Base-by-base conservation (phyloP, 768 basidiomycete genomes). In the Tricholoma sp. region DNA sequence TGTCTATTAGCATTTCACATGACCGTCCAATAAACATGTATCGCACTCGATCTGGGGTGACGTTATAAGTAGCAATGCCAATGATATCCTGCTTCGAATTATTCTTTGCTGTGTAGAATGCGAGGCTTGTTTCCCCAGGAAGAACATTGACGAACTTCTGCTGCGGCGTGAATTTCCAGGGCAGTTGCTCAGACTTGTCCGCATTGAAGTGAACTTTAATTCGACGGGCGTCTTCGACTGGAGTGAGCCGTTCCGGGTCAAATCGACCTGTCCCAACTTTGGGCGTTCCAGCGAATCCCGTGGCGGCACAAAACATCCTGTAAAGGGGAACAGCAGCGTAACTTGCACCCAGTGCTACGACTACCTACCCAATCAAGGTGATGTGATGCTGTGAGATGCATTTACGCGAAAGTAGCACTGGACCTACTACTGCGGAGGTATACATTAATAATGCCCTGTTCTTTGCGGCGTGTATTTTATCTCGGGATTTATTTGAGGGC, bases 61-160 rank as follows among this genome's bases (percentile, higher is more conserved):
- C 96, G 72, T 98, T 99, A 70, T 99, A 99, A 5, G 97, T 98
- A 32, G 95, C 96, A 69, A 99, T 98, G 1, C 97, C 97, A 66
- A 99, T 95, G 54, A 99, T 83, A 68, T 98, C 97, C 62, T 88
- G 78, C 50, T 84, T 75, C 9, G 90, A 87, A 50, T 76, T 81
- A 65, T 99, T 99, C 73, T 81, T 91, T 6, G 96, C 96, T 50
- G 81, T 92, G 72, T 98, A 99, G 69, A 99, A 99, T 9, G 97
- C 97, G 58, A 99, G 74, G 58, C 91, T 92, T 2, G 94, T 94
- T 76, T 99, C 97, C 10, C 97, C 97, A 0, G 94, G 97, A 34
- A 97, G 77, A 4, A 98, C 95, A 29, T 79, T 86, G 31, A 99
- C 92, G 61, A 79, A 87, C 68, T 88, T 90, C 64, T 98, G 95